Evolutionary conservation across 2,329 filamentous ascomycete species (phyloP), one percentile per base, ranked within the genome.

Genomic region (Endoconidiophora polonica): DNA sequence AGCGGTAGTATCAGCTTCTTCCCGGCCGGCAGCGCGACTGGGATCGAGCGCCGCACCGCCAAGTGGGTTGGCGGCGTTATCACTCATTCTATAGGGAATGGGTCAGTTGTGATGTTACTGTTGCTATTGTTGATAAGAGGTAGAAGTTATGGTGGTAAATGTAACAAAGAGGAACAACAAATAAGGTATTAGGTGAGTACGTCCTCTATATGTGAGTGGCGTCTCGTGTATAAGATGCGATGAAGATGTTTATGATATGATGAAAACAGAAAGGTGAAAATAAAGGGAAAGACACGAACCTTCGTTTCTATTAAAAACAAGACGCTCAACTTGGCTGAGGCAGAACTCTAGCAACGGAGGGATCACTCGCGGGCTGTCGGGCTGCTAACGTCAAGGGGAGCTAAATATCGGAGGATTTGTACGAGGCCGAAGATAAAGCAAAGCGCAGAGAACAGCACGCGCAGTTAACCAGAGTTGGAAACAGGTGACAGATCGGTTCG

Each of bases 1-100:
- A 40, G 10, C 23, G 3, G 44, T 23, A 18, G 44, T 20, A 23
- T 44, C 47, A 26, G 39, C 48, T n/a, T 41, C 38, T 6, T 26
- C 38, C 38, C 46, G 38, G 24, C 46, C 46, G 23, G 24, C 2
- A 26, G 46, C 12, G 46, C 20, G 46, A 23, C 42, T 41, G 14
- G 46, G n/a, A 18, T 43, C 41, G 41, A 24, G 24, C 41, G 24
- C 14, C 24, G 5, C 10, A 22, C 41, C 24, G 29, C 29, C 29
- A 33, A 10, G 9, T 7, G 29, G 9, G 29, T 12, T 33, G 29
- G 29, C 29, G 29, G 29, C 29, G 29, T 10, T 18, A n/a, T 46
- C 44, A 46, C 44, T 46, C 44, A 46, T 46, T 46, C 10, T 46
- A 46, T 16, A 46, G 33, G 12, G 22, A 23, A 10, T 41, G n/a